Evolutionary conservation across 1,284 basidiomycete genomes (phyloP).

Genomic region (Caloboletus inedulis): DNA sequence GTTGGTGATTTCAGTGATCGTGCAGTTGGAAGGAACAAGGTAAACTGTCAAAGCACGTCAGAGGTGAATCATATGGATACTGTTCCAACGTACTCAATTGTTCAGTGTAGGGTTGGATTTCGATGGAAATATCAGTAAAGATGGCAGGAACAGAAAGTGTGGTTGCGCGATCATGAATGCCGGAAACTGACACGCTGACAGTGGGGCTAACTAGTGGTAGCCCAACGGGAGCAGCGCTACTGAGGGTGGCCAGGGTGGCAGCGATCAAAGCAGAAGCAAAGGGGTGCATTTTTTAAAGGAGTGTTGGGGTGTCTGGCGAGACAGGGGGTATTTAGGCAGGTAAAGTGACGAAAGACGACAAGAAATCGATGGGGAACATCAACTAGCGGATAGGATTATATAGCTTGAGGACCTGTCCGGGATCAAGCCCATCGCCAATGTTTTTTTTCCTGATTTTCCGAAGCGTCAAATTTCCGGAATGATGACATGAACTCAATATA

Average conservation of each 20-base stretch:
- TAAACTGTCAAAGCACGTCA: slow-evolving; percentile 26
- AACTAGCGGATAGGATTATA: slow-evolving; percentile 15
- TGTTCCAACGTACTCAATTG: slow-evolving; percentile 33
- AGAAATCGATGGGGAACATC: slow-evolving; percentile 11
- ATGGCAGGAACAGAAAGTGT: slow-evolving; percentile 14
- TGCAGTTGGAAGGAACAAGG: slow-evolving; percentile 31
- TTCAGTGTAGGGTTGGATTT: slow-evolving; percentile 25
- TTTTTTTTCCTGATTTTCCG: slow-evolving; percentile 5
- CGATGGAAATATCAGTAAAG: slow-evolving; percentile 26
- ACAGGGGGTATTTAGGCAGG: background rate
- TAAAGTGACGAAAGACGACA: slow-evolving; percentile 7
- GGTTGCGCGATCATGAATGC: slow-evolving; percentile 7
- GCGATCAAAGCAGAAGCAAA: slow-evolving; percentile 41
- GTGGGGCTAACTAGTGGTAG: background rate
- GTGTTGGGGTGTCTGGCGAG: slow-evolving; percentile 33
- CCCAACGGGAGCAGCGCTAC: slow-evolving; percentile 20
- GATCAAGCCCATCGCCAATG: background rate
- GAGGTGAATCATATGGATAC: background rate
- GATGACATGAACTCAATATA: slow-evolving; percentile 13
- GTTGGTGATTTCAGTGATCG: slow-evolving; percentile 28
- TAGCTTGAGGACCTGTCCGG: slow-evolving; percentile 10
- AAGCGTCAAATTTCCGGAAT: background rate
- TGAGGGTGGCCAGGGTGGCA: slow-evolving; percentile 35
- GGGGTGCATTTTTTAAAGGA: slow-evolving; percentile 48
- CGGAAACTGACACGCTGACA: background rate